phyloP scores from a whole-genome alignment of 345 rosid genomes.

The Moringa oleifera region DNA sequence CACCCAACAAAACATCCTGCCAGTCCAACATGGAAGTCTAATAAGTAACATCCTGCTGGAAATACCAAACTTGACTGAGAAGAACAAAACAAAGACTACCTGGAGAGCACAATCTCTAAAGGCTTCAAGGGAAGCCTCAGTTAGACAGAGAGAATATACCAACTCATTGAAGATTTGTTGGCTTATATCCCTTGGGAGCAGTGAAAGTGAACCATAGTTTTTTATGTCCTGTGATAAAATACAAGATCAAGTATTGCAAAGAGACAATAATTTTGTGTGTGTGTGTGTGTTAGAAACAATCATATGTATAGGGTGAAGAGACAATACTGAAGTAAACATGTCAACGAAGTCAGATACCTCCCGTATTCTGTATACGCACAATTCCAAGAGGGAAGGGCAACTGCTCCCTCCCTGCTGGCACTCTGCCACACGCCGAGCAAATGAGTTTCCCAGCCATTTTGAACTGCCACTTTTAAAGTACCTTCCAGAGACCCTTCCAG shows the following conservation, averaged over 20 bases:
- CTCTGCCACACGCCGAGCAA: constrained; percentile 12
- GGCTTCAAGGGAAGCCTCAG: constrained; percentile 32
- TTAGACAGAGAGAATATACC: constrained; percentile 14
- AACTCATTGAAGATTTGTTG: constrained; percentile 26
- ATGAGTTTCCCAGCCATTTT: constrained; percentile 22
- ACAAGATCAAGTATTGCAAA: background rate
- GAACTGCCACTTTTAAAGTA: constrained; percentile 15
- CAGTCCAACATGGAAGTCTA: constrained; percentile 1
- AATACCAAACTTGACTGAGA: background rate
- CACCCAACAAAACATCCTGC: constrained; percentile 53
- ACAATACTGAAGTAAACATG: background rate
- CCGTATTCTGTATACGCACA: constrained; percentile 21
- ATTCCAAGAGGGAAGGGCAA: constrained; percentile 25
- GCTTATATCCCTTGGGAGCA: constrained; percentile 28
- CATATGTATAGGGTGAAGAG: no score
- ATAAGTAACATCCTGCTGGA: constrained; percentile 3
- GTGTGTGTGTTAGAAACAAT: no score
- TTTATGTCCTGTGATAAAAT: constrained; percentile 8
- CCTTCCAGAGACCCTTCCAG: constrained; percentile 17
- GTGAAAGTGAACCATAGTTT: constrained; percentile 17
- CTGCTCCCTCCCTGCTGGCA: constrained; percentile 10
- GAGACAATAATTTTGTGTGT: no score
- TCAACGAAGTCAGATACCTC: constrained; percentile 9
- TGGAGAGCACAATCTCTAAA: constrained; percentile 59
- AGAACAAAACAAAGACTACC: constrained; percentile 20